Percentiles rank a stretch among this genome's conserved stretches.
These are phyloP conservation scores for Elymus sibiricus DNA, from an alignment of 176 grass and related monocot genomes.

Conservation along the genomic window DNA sequence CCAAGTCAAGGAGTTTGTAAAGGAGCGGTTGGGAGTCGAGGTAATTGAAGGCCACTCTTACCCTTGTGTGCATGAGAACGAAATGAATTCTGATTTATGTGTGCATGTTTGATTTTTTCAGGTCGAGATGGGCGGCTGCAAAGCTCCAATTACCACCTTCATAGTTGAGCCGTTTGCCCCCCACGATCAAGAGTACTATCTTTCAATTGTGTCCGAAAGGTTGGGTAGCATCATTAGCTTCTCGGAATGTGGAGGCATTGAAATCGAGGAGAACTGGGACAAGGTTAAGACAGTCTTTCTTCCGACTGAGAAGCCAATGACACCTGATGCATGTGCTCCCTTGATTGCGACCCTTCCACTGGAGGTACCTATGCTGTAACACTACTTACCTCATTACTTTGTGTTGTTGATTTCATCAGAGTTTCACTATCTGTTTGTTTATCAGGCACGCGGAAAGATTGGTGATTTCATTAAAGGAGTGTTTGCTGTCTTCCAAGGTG, in stretches of 20 bases:
- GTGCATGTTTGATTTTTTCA: constrained; percentile 14
- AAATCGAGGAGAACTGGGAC: constrained; percentile 98
- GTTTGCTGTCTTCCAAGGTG: constrained; percentile 94
- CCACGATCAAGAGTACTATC: constrained; percentile 89
- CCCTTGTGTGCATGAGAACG: not conserved
- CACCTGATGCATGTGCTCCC: constrained; percentile 64
- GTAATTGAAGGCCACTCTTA: constrained; percentile 26
- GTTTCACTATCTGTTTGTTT: not conserved
- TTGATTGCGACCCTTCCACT: constrained; percentile 86
- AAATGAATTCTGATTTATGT: not conserved
- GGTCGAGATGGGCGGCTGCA: constrained; percentile 91
- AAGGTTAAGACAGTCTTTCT: constrained; percentile 94
- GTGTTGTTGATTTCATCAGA: not conserved
- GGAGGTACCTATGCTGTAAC: constrained; percentile 45
- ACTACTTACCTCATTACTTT: not conserved
- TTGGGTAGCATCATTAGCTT: constrained; percentile 89
- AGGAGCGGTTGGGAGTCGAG: constrained; percentile 70
- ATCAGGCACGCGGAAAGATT: constrained; percentile 75
- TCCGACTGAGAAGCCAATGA: constrained; percentile 65
- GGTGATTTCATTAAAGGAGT: constrained; percentile 84
- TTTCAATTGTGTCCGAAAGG: constrained; percentile 77
- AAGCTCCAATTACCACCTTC: constrained; percentile 94
- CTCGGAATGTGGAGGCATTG: constrained; percentile 90
- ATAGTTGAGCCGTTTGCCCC: constrained; percentile 89
- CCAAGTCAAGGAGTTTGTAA: constrained; percentile 75